Conservation (phyloP, 345 rosid species). For the Brassica rapa region DNA sequence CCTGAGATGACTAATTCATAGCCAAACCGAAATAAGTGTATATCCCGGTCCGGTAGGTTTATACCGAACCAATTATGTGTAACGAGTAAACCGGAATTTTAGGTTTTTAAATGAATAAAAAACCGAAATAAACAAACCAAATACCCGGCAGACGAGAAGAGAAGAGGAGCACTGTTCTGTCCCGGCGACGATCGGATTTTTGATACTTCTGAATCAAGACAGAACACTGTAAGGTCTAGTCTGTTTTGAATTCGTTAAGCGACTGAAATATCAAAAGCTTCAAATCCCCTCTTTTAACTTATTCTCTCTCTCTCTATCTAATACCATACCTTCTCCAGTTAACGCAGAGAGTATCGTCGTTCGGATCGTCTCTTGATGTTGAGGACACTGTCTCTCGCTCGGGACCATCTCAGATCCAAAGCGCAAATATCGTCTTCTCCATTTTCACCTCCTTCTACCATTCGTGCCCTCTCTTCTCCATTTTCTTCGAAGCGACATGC, state of each 20-base stretch:
- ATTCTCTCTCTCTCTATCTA: neutral
- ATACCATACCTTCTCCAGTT: neutral
- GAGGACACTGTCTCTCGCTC: slow-evolving; percentile 40
- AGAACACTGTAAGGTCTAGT: neutral
- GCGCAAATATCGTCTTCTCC: neutral
- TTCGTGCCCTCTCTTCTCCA: slow-evolving; percentile 35
- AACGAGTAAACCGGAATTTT: too few species aligned
- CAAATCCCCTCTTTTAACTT: neutral
- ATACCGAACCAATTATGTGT: neutral
- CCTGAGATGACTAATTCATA: neutral
- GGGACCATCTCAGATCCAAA: slow-evolving; percentile 36
- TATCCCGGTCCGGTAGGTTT: neutral
- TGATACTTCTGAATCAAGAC: neutral
- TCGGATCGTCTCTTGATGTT: slow-evolving; percentile 39
- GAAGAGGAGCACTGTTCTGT: neutral
- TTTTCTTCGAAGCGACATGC: slow-evolving; percentile 42
- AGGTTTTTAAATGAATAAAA: too few species aligned
- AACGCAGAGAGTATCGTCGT: neutral
- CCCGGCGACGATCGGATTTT: slow-evolving; percentile 7
- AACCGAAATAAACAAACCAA: neutral
- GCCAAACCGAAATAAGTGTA: neutral
- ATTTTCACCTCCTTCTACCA: neutral
- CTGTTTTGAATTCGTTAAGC: neutral
- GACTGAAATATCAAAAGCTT: neutral
- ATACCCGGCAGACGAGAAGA: neutral